Conservation (phyloP, 2,329 filamentous ascomycete genomes). For the Parafenestella ontariensis region DNA sequence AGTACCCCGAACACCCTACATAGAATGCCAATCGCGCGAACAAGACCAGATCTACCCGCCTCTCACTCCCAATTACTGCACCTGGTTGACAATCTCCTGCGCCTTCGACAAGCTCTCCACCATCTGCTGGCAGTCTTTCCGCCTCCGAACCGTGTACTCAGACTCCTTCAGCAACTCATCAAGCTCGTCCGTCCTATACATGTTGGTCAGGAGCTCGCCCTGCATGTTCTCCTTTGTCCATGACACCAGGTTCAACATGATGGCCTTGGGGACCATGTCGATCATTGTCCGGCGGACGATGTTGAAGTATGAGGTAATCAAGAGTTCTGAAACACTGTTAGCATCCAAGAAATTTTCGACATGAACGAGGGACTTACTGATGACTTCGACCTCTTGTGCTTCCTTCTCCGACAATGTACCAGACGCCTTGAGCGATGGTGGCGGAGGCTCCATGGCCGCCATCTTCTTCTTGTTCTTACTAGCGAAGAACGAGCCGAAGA, state of each 20-base stretch:
- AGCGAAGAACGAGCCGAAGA: slow-evolving; percentile 98
- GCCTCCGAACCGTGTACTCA: slow-evolving; percentile 91
- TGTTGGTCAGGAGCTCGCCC: slow-evolving; percentile 91
- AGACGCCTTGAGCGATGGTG: slow-evolving; percentile 90
- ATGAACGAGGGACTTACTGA: slow-evolving; percentile 70
- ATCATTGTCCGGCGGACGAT: slow-evolving; percentile 99
- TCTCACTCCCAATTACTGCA: slow-evolving; percentile 45
- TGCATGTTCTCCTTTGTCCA: slow-evolving; percentile 99
- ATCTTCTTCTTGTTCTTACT: slow-evolving; percentile 99
- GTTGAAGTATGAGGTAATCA: slow-evolving; percentile 97
- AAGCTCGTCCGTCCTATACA: slow-evolving; percentile 90
- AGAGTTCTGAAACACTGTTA: slow-evolving; percentile 69
- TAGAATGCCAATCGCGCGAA: slow-evolving; percentile 25
- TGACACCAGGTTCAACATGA: slow-evolving; percentile 97
- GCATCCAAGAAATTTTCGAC: background rate
- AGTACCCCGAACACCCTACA: slow-evolving; percentile 29
- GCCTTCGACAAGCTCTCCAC: slow-evolving; percentile 90
- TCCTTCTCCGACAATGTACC: slow-evolving; percentile 94
- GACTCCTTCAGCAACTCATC: slow-evolving; percentile 97
- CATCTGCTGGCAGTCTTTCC: slow-evolving; percentile 99
- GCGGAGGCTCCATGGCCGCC: slow-evolving; percentile 97
- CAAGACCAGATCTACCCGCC: slow-evolving; percentile 11
- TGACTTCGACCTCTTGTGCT: slow-evolving; percentile 95
- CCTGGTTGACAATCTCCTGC: slow-evolving; percentile 91
- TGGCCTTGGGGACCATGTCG: slow-evolving; percentile 99